A percentile compares a stretch with the other conserved stretches of the same genome.
Conservation (phyloP, 352 stramenopile species). For the Pythium grandisporangium region DNA sequence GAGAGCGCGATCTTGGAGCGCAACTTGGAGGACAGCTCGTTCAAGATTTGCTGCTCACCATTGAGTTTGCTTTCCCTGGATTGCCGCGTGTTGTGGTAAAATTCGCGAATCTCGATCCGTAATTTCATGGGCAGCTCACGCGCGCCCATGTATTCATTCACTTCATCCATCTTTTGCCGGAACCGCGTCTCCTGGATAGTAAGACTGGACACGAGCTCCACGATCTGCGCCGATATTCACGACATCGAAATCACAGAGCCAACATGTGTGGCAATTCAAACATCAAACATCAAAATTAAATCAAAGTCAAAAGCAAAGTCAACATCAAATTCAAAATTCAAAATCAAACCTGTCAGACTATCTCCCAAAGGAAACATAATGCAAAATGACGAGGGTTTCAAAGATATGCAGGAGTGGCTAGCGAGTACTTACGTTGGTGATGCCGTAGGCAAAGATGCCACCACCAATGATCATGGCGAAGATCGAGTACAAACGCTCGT, state of each 20-base stretch:
- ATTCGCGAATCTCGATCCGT: slow-evolving; percentile 68
- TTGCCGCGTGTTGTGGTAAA: slow-evolving; percentile 64
- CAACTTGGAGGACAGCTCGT: slow-evolving; percentile 55
- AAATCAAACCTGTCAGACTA: no score
- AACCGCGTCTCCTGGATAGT: slow-evolving; percentile 57
- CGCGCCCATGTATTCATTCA: slow-evolving; percentile 79
- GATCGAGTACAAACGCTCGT: slow-evolving; percentile 60
- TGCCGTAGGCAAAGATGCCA: slow-evolving; percentile 70
- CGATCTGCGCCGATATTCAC: slow-evolving; percentile 26
- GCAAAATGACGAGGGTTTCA: no score
- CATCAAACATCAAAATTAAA: no score
- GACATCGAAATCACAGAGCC: no score
- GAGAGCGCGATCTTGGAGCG: slow-evolving; percentile 68
- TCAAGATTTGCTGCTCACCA: slow-evolving; percentile 46
- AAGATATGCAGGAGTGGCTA: no score
- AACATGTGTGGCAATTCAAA: no score
- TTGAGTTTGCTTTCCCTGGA: slow-evolving; percentile 62
- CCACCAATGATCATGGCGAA: slow-evolving; percentile 63
- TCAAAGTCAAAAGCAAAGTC: no score
- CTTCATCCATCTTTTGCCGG: slow-evolving; percentile 61
- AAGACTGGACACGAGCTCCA: slow-evolving; percentile 62
- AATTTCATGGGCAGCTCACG: slow-evolving; percentile 54
- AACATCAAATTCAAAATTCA: no score
- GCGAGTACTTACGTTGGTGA: slow-evolving; percentile 50
- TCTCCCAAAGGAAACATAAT: no score